phyloP scores from a whole-genome alignment of 495 filamentous ascomycete genomes.

The Trichodelitschia bisporula region DNA sequence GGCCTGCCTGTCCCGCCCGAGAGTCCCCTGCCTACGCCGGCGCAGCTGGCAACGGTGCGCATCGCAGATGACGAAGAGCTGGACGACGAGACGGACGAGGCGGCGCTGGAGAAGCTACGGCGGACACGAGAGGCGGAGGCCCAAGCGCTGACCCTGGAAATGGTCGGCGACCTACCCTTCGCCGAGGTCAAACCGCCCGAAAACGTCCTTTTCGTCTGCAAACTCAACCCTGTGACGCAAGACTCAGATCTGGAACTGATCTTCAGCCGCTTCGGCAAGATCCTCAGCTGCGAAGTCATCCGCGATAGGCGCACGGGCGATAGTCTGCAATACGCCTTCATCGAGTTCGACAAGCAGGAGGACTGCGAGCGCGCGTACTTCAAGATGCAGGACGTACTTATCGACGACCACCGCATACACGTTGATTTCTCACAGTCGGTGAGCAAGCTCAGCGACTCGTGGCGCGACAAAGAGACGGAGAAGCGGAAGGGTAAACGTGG shows the following conservation, averaged over 20 bases:
- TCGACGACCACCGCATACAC: slow-evolving; percentile 93
- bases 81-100: slow-evolving; percentile 52
- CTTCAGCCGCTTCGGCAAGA: slow-evolving; percentile 90
- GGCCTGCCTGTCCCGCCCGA: slow-evolving; percentile 49
- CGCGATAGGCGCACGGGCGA: slow-evolving; percentile 84
- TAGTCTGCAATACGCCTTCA: slow-evolving; percentile 91
- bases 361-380: slow-evolving; percentile 91
- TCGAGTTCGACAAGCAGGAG: slow-evolving; percentile 82
- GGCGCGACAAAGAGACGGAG: slow-evolving; percentile 67
- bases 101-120: slow-evolving; percentile 50
- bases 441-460: slow-evolving; percentile 68
- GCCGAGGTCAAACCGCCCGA: slow-evolving; percentile 95
- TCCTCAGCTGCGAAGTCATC: slow-evolving; percentile 89
- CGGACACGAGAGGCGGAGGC: slow-evolving; percentile 82
- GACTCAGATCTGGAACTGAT: slow-evolving; percentile 89
- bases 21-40: slow-evolving; percentile 61
- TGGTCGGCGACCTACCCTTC: slow-evolving; percentile 94
- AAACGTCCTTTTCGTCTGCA: slow-evolving; percentile 95
- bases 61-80: slow-evolving; percentile 76
- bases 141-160: slow-evolving; percentile 84
- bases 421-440: slow-evolving; percentile 97
- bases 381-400: slow-evolving; percentile 93
- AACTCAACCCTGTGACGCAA: slow-evolving; percentile 87
- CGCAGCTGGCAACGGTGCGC: slow-evolving; percentile 71
- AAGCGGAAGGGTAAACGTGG: slow-evolving; percentile 44